These are phyloP conservation scores for Saccharomycodes ludwigii DNA, from an alignment of 805 yeast genomes.

Conservation along the genomic window DNA sequence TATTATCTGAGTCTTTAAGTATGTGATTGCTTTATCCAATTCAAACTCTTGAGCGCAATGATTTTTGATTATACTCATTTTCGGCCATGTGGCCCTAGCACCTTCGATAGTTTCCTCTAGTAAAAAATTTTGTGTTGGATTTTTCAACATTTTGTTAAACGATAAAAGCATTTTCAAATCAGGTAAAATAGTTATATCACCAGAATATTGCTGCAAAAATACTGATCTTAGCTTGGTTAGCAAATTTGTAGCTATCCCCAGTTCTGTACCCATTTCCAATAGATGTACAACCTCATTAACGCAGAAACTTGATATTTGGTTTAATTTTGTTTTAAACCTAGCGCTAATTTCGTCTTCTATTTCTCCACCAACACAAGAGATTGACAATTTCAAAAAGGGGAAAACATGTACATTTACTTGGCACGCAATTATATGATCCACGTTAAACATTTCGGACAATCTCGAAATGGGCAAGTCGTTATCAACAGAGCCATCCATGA, in stretches of 20 bases:
- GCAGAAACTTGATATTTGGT: slow-evolving; percentile 43
- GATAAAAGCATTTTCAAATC: slow-evolving; percentile 46
- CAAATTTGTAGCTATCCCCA: slow-evolving; percentile 63
- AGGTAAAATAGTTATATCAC: slow-evolving; percentile 89
- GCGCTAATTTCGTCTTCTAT: slow-evolving; percentile 49
- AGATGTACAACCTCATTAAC: slow-evolving; percentile 69
- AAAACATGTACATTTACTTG: slow-evolving; percentile 96
- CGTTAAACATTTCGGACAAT: slow-evolving; percentile 91
- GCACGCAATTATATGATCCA: slow-evolving; percentile 92
- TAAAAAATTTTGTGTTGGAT: slow-evolving; percentile 73
- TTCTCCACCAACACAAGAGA: slow-evolving; percentile 58
- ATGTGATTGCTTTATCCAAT: slow-evolving; percentile 66
- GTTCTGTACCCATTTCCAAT: slow-evolving; percentile 57
- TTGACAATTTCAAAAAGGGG: slow-evolving; percentile 63
- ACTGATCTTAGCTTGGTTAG: slow-evolving; percentile 66
- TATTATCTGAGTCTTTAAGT: slow-evolving; percentile 49
- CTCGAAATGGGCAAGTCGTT: slow-evolving; percentile 86
- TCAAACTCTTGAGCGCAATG: slow-evolving; percentile 87
- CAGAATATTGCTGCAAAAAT: slow-evolving; percentile 77
- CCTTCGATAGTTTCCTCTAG: slow-evolving; percentile 64
- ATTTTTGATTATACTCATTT: slow-evolving; percentile 69
- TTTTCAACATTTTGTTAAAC: slow-evolving; percentile 50
- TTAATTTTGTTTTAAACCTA: slow-evolving; percentile 37
- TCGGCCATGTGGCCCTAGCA: slow-evolving; percentile 90
- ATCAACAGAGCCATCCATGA: slow-evolving; percentile 93